Conservation (phyloP, 345 rosid genomes). For the Sisymbrium irio region DNA sequence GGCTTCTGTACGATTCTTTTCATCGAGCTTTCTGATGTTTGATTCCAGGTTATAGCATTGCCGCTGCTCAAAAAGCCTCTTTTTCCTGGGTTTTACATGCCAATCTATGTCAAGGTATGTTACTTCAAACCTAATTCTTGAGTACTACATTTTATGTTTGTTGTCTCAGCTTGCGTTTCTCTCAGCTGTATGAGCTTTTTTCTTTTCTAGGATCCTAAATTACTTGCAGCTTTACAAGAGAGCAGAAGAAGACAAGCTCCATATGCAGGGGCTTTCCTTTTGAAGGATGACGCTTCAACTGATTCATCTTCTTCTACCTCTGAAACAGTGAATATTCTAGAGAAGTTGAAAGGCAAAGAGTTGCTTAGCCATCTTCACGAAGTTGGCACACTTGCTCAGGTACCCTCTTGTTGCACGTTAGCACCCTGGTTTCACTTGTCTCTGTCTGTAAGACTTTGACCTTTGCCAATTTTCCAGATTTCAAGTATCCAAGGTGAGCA, state of each 20-base stretch:
- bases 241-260: conserved; percentile 83
- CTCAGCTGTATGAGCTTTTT: conserved; percentile 8
- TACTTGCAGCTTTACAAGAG: conserved; percentile 89
- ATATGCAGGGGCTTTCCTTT: conserved; percentile 91
- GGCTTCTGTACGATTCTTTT: neutral
- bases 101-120: conserved; percentile 81
- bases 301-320: conserved; percentile 55
- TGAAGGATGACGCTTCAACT: conserved; percentile 70
- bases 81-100: conserved; percentile 94
- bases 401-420: conserved; percentile 12
- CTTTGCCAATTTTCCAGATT: conserved; percentile 46
- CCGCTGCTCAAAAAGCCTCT: conserved; percentile 84
- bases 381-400: conserved; percentile 96
- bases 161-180: neutral
- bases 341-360: conserved; percentile 74
- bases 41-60: conserved; percentile 75
- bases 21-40: neutral
- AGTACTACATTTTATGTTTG: neutral
- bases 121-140: neutral
- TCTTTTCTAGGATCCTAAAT: conserved; percentile 67
- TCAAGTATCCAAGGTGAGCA: conserved; percentile 82
- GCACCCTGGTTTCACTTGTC: neutral
- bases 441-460: neutral
- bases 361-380: conserved; percentile 67
- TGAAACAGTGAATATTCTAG: conserved; percentile 57